These are phyloP conservation scores for Emericellopsis atlantica DNA, from an alignment of 2,329 filamentous ascomycete genomes.

Conservation along the genomic window DNA sequence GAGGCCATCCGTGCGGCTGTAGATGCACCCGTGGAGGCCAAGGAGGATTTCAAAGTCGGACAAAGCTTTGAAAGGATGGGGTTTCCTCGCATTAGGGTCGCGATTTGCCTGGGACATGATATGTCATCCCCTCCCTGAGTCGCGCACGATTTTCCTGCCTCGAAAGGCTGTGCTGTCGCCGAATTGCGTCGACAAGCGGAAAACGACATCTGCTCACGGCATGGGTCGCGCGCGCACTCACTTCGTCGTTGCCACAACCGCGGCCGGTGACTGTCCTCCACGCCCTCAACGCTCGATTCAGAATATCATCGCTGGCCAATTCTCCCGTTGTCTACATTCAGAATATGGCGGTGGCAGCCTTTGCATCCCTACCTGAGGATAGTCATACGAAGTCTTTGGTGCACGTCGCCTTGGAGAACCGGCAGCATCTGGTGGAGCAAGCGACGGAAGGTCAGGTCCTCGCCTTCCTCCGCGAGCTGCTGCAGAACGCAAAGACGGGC, in stretches of 20 bases:
- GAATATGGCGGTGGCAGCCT: slow-evolving; percentile 11
- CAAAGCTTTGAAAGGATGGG: neutral
- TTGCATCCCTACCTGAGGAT: slow-evolving; percentile 9
- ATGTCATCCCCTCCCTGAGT: slow-evolving; percentile 16
- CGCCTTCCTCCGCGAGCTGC: slow-evolving; percentile 12
- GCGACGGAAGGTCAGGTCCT: slow-evolving; percentile 18
- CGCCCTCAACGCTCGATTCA: slow-evolving; percentile 13
- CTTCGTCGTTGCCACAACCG: slow-evolving; percentile 6
- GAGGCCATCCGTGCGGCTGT: slow-evolving; percentile 17
- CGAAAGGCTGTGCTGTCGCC: slow-evolving; percentile 2
- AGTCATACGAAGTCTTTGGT: slow-evolving; percentile 11
- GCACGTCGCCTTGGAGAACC: slow-evolving; percentile 14
- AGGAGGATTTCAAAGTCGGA: neutral
- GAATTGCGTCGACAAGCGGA: slow-evolving; percentile 1
- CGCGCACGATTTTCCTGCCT: slow-evolving; percentile 26
- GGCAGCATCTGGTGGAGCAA: slow-evolving; percentile 19
- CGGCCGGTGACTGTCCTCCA: slow-evolving; percentile 11
- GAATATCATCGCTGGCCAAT: slow-evolving; percentile 8
- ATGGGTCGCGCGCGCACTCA: slow-evolving; percentile 19
- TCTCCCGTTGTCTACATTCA: slow-evolving; percentile 11
- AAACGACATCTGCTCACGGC: slow-evolving; percentile 22
- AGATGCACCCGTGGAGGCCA: slow-evolving; percentile 7
- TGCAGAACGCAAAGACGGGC: slow-evolving; percentile 6
- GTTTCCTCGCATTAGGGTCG: neutral
- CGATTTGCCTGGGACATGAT: slow-evolving; percentile 18